A percentile compares a stretch with the other conserved stretches of the same genome.
These are phyloP conservation scores for Nicotiana undulata DNA, from an alignment of 257 asterid genomes.

Conservation along the genomic window DNA sequence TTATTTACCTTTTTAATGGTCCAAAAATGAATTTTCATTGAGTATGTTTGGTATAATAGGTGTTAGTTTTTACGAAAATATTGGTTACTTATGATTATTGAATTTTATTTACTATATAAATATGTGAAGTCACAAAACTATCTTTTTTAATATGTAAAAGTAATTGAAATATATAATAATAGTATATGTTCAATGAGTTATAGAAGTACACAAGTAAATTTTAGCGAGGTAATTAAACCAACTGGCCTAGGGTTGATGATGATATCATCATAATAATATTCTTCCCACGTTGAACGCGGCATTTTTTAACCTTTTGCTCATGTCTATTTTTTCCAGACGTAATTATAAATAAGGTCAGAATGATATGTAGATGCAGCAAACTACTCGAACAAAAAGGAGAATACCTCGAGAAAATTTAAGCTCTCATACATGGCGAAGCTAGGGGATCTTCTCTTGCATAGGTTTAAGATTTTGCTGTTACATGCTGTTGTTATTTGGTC, in stretches of 20 bases:
- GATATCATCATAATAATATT: not conserved
- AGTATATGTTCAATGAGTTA: not conserved
- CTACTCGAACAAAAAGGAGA: not conserved
- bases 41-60: not conserved
- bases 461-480: not conserved
- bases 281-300: not conserved
- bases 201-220: not conserved
- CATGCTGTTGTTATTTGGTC: not conserved
- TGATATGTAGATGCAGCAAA: not conserved
- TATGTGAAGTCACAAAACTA: no score
- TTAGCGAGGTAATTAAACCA: not conserved
- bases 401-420: not conserved
- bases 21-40: not conserved
- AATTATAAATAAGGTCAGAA: not conserved
- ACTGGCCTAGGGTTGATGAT: conserved; percentile 6
- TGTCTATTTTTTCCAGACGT: not conserved
- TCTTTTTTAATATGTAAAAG: no score
- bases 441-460: not conserved
- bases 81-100: not conserved
- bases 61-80: no score
- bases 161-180: no score
- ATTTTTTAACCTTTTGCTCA: not conserved
- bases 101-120: no score
- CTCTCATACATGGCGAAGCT: not conserved
- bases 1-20: not conserved